phyloP scores from a whole-genome alignment of 2,329 filamentous ascomycete genomes.

The Pseudocercospora fuligena region DNA sequence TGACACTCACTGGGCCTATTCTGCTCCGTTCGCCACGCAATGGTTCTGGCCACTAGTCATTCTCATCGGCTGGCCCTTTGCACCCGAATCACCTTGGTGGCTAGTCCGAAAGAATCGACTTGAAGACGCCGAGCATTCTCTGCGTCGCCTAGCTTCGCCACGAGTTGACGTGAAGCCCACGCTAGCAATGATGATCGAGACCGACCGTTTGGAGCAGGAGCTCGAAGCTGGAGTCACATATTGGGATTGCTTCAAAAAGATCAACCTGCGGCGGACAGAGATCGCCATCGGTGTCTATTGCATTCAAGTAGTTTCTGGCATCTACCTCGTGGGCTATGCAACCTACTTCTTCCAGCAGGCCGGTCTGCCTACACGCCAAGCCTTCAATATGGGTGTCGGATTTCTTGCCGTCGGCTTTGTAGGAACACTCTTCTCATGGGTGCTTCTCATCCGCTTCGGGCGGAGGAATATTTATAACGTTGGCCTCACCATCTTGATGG shows the following conservation, averaged over 20 bases:
- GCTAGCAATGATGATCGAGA: conserved; percentile 48
- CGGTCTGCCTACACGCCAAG: conserved; percentile 45
- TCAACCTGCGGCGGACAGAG: conserved; percentile 49
- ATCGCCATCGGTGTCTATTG: conserved; percentile 51
- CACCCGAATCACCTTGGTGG: conserved; percentile 47
- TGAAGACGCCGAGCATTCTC: conserved; percentile 42
- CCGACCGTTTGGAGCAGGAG: conserved; percentile 44
- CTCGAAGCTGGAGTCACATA: conserved; percentile 46
- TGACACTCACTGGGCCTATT: conserved; percentile 49
- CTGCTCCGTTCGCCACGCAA: conserved; percentile 52
- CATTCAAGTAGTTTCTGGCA: conserved; percentile 50
- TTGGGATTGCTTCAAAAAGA: conserved; percentile 48
- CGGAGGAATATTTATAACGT: conserved; percentile 47
- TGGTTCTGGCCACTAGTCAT: conserved; percentile 49
- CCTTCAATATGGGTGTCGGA: conserved; percentile 49
- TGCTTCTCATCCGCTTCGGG: conserved; percentile 45
- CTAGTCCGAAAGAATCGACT: conserved; percentile 43
- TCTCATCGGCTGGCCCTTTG: conserved; percentile 43
- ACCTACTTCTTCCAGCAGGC: conserved; percentile 57
- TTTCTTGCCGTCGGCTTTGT: conserved; percentile 49
- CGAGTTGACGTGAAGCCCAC: conserved; percentile 47
- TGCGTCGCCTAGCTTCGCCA: conserved; percentile 43
- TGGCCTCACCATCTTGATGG: conserved; percentile 42
- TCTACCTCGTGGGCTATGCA: conserved; percentile 50
- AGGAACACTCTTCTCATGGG: conserved; percentile 50